A percentile compares a stretch with the other conserved stretches of the same genome.
Conservation (phyloP, 129 eudicot genomes). For the Escallonia herrerae region DNA sequence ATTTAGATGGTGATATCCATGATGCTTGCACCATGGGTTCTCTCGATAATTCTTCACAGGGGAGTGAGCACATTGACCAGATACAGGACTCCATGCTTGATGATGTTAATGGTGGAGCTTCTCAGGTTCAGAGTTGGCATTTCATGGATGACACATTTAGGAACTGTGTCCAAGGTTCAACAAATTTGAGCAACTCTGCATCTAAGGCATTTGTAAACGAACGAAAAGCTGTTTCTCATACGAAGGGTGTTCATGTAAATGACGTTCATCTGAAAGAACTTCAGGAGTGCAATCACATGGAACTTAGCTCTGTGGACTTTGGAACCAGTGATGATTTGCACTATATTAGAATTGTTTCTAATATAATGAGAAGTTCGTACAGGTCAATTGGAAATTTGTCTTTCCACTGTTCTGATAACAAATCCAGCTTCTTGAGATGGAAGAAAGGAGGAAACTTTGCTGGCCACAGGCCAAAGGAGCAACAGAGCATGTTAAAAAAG, state of each 20-base stretch:
- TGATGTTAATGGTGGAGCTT: background rate
- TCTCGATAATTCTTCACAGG: background rate
- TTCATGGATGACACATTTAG: no score
- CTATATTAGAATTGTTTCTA: background rate
- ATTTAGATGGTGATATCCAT: background rate
- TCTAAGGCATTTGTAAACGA: background rate
- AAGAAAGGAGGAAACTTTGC: background rate
- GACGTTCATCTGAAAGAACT: background rate
- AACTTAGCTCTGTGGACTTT: background rate
- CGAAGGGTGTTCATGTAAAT: background rate
- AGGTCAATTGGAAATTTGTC: background rate
- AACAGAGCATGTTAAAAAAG: constrained; percentile 1
- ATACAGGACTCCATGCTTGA: background rate
- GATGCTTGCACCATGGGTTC: background rate
- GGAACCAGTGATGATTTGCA: background rate
- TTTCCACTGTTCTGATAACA: background rate
- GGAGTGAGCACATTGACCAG: background rate
- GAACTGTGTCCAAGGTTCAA: no score
- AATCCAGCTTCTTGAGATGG: constrained; percentile 1
- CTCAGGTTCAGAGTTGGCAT: no score
- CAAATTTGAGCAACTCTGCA: background rate
- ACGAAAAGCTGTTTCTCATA: no score
- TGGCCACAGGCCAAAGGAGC: background rate
- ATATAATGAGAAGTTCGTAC: background rate
- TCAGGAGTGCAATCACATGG: background rate